Evolutionary conservation across 2,329 filamentous ascomycete species (phyloP).

Genomic region (Esteya vermicola): DNA sequence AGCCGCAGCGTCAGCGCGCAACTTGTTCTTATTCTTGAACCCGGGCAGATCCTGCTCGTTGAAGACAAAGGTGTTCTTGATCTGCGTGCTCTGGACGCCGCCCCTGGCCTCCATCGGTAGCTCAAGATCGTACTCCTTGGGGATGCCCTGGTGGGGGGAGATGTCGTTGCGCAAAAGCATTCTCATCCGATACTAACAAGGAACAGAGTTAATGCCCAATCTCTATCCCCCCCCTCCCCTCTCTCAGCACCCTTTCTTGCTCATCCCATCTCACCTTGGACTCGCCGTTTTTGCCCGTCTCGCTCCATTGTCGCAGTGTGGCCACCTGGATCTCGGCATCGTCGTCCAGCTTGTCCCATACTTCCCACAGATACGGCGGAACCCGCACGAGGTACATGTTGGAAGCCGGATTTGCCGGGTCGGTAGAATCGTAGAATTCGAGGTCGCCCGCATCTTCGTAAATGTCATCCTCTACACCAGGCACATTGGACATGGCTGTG

Average conservation of each 20-base stretch:
- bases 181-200: conserved; percentile 26
- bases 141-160: conserved; percentile 57
- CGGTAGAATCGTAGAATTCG: conserved; percentile 32
- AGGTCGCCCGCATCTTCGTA: conserved; percentile 53
- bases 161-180: conserved; percentile 56
- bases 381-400: conserved; percentile 61
- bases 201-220: neutral
- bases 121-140: conserved; percentile 76
- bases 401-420: conserved; percentile 23
- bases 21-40: conserved; percentile 46
- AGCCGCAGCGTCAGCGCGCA: conserved; percentile 39
- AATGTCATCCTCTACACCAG: conserved; percentile 44
- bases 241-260: no score
- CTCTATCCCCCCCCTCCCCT: neutral
- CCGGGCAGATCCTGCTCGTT: conserved; percentile 85
- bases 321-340: conserved; percentile 73
- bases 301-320: conserved; percentile 49
- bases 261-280: conserved; percentile 21
- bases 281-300: conserved; percentile 36
- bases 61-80: conserved; percentile 82
- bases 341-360: conserved; percentile 62
- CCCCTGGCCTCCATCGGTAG: conserved; percentile 37
- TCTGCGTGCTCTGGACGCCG: conserved; percentile 25
- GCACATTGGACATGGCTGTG: conserved; percentile 5
- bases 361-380: conserved; percentile 67